Evolutionary conservation across 768 basidiomycete species (phyloP).

Genomic region (Neoboletus subvelutipes): DNA sequence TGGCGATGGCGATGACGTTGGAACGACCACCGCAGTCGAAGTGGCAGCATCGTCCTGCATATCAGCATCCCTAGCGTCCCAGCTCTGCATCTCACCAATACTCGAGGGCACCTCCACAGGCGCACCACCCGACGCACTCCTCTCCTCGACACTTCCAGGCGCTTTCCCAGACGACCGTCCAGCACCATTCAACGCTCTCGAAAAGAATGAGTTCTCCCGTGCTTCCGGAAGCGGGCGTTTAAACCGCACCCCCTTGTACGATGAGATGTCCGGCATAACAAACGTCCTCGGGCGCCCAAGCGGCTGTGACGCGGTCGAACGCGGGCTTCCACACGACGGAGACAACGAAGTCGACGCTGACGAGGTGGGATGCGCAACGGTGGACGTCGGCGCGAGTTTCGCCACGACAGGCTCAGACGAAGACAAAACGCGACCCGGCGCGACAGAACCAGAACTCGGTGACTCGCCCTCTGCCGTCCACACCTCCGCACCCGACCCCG

Average conservation of each 20-base stretch:
- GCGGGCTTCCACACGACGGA: background rate
- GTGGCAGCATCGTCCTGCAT: slow-evolving; percentile 4
- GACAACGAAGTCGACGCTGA: background rate
- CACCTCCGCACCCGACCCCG: too few species aligned
- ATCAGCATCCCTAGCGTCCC: background rate
- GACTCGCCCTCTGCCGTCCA: background rate
- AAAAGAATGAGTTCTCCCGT: slow-evolving; percentile 25
- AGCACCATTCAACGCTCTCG: slow-evolving; percentile 17
- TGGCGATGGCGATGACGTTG: background rate
- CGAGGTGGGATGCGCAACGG: background rate
- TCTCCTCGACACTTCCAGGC: background rate
- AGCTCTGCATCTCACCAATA: background rate
- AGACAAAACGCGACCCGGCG: background rate
- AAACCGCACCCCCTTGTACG: slow-evolving; percentile 22
- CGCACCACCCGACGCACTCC: background rate
- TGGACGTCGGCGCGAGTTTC: background rate
- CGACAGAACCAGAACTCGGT: background rate
- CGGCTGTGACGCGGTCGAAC: slow-evolving; percentile 1
- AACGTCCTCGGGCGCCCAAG: background rate
- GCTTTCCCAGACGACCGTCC: background rate
- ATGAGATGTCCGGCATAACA: slow-evolving; percentile 26
- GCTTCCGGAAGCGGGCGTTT: slow-evolving; percentile 12
- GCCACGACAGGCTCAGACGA: background rate
- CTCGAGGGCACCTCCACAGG: background rate
- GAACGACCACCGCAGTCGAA: background rate